Conservation (phyloP, 495 filamentous ascomycete species). For the Chaetomium fimeti region DNA sequence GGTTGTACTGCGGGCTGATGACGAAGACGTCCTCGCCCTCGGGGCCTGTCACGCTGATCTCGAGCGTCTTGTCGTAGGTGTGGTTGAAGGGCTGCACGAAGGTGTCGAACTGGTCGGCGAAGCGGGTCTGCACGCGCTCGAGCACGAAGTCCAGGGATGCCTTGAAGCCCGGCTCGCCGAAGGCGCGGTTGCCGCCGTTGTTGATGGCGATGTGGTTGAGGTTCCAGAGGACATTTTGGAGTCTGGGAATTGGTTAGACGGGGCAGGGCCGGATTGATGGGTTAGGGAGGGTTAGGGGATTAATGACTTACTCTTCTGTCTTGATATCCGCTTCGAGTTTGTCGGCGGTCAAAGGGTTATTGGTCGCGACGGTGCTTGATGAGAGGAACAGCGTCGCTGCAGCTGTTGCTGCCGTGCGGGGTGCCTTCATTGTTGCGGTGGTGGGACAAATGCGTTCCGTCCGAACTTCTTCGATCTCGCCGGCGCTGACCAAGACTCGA, state of each 20-base stretch:
- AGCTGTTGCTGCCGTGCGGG: conserved; percentile 3
- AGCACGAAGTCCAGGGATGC: conserved; percentile 63
- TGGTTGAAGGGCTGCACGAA: conserved; percentile 55
- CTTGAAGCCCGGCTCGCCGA: conserved; percentile 60
- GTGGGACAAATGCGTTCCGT: conserved; percentile 25
- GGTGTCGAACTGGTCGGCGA: conserved; percentile 40
- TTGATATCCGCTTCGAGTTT: conserved; percentile 34
- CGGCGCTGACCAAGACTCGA: background rate
- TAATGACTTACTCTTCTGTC: conserved; percentile 28
- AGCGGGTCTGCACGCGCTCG: conserved; percentile 38
- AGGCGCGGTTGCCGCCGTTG: conserved; percentile 52
- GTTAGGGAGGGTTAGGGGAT: conserved; percentile 19
- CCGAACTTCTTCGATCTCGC: background rate
- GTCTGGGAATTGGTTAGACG: conserved; percentile 21
- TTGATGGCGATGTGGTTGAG: conserved; percentile 44
- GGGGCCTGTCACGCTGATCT: conserved; percentile 33
- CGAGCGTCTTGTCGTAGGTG: conserved; percentile 33
- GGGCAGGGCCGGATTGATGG: no score
- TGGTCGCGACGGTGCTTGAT: conserved; percentile 21
- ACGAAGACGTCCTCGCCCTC: conserved; percentile 34
- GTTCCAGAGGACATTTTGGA: conserved; percentile 38
- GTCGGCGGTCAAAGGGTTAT: conserved; percentile 30
- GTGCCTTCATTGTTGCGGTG: conserved; percentile 26
- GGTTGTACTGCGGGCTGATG: conserved; percentile 33
- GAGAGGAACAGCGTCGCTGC: conserved; percentile 23